phyloP scores from a whole-genome alignment of 2,329 filamentous ascomycete species.

The Coleophoma cylindrospora region DNA sequence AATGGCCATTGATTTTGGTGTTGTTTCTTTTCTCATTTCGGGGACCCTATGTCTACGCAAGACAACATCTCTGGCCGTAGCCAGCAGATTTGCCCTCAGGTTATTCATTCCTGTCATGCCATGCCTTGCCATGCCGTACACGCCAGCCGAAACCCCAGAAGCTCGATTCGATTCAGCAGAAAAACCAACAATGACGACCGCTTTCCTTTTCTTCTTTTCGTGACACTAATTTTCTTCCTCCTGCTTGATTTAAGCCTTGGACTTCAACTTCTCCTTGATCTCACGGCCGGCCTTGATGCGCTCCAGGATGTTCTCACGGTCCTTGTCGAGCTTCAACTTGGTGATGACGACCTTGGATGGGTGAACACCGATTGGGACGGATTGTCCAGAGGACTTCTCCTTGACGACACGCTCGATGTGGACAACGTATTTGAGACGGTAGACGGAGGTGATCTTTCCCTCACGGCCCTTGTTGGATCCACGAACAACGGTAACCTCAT shows the following conservation, averaged over 20 bases:
- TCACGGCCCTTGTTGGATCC: constrained; percentile 96
- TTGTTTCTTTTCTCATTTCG: constrained; percentile 19
- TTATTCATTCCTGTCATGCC: constrained; percentile 10
- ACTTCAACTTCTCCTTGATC: constrained; percentile 57
- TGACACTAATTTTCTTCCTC: not conserved
- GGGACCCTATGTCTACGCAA: constrained; percentile 17
- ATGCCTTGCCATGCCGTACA: constrained; percentile 17
- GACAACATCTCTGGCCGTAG: constrained; percentile 1
- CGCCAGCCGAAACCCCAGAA: constrained; percentile 8
- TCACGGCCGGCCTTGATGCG: constrained; percentile 79
- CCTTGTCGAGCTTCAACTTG: constrained; percentile 98
- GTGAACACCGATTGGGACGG: constrained; percentile 89
- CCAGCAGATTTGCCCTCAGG: constrained; percentile 5
- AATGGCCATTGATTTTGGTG: constrained; percentile 58
- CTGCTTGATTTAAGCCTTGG: constrained; percentile 17
- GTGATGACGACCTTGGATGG: constrained; percentile 97
- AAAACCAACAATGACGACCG: constrained; percentile 4
- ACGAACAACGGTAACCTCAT: constrained; percentile 74
- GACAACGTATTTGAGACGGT: constrained; percentile 96
- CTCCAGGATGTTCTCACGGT: constrained; percentile 83
- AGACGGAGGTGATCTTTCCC: constrained; percentile 96
- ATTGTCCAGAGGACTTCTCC: constrained; percentile 97
- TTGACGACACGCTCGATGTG: constrained; percentile 95
- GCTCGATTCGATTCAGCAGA: not conserved
- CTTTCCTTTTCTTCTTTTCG: constrained; percentile 1